Conservation (phyloP, 2,329 filamentous ascomycete species). For the Exophiala lecanii-corni region DNA sequence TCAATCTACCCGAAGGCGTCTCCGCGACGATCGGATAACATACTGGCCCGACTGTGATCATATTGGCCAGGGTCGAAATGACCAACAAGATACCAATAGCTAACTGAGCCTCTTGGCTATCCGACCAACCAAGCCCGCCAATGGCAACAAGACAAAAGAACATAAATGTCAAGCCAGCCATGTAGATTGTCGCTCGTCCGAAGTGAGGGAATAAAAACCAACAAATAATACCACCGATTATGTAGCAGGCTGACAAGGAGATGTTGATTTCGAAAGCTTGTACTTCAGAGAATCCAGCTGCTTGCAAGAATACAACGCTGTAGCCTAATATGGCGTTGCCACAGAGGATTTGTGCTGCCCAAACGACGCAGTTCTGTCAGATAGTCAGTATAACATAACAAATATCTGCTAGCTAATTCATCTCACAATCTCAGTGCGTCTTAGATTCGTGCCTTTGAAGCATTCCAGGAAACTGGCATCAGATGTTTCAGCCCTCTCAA, state of each 20-base stretch:
- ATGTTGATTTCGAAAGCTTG: conserved; percentile 40
- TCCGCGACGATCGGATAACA: conserved; percentile 52
- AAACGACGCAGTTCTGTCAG: conserved; percentile 35
- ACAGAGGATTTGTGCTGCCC: conserved; percentile 38
- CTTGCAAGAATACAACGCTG: conserved; percentile 36
- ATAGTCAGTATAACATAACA: background rate
- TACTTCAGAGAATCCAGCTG: conserved; percentile 35
- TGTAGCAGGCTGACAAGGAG: conserved; percentile 38
- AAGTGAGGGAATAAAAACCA: conserved; percentile 40
- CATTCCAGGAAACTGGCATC: conserved; percentile 34
- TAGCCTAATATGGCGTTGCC: conserved; percentile 37
- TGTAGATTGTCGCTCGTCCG: conserved; percentile 40
- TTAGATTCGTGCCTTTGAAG: conserved; percentile 39
- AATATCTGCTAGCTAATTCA: background rate
- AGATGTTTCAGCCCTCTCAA: conserved; percentile 24
- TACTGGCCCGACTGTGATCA: conserved; percentile 52
- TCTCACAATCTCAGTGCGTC: conserved; percentile 41
- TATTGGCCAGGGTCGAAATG: conserved; percentile 53
- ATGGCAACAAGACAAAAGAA: conserved; percentile 36
- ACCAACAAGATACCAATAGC: conserved; percentile 41
- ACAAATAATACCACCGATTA: conserved; percentile 37
- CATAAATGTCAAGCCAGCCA: conserved; percentile 38
- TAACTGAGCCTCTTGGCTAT: conserved; percentile 24
- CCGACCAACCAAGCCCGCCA: conserved; percentile 31
- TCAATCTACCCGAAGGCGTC: conserved; percentile 50